phyloP scores from a whole-genome alignment of 2,329 filamentous ascomycete genomes.

The Fusarium xyrophilum region DNA sequence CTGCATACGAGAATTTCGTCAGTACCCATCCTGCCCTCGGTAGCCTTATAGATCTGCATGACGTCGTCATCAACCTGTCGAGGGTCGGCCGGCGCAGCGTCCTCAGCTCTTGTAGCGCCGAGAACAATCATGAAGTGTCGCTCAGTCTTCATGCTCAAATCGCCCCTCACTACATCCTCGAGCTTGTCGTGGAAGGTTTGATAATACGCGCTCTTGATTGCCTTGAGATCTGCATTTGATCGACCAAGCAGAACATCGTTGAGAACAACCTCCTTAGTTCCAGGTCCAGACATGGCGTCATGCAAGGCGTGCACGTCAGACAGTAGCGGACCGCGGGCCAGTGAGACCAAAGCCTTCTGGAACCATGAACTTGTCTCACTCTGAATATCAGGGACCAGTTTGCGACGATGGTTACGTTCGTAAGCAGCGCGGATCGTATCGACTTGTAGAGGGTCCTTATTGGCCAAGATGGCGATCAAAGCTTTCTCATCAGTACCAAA shows the following conservation, averaged over 20 bases:
- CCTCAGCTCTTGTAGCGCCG: constrained; percentile 76
- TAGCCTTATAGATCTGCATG: constrained; percentile 77
- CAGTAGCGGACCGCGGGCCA: constrained; percentile 79
- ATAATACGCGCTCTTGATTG: constrained; percentile 83
- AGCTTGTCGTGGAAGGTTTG: constrained; percentile 70
- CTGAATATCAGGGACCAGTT: constrained; percentile 77
- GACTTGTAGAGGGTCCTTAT: constrained; percentile 80
- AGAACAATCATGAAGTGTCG: constrained; percentile 85
- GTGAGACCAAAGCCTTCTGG: constrained; percentile 73
- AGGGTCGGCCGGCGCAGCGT: constrained; percentile 75
- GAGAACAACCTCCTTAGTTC: constrained; percentile 85
- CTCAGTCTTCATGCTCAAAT: constrained; percentile 86
- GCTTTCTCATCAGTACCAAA: constrained; percentile 87
- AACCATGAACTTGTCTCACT: constrained; percentile 80
- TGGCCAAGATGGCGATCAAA: constrained; percentile 73
- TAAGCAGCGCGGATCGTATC: constrained; percentile 72
- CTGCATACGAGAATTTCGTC: constrained; percentile 80
- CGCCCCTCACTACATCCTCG: constrained; percentile 74
- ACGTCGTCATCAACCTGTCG: constrained; percentile 79
- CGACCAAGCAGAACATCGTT: constrained; percentile 86
- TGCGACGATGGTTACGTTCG: constrained; percentile 67
- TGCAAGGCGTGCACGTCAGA: constrained; percentile 76
- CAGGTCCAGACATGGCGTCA: constrained; percentile 76
- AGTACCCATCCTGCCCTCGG: constrained; percentile 74
- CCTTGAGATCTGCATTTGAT: constrained; percentile 84